phyloP scores from a whole-genome alignment of 192 early-diverging fungal genomes.

The Neocallimastix lanati region DNA sequence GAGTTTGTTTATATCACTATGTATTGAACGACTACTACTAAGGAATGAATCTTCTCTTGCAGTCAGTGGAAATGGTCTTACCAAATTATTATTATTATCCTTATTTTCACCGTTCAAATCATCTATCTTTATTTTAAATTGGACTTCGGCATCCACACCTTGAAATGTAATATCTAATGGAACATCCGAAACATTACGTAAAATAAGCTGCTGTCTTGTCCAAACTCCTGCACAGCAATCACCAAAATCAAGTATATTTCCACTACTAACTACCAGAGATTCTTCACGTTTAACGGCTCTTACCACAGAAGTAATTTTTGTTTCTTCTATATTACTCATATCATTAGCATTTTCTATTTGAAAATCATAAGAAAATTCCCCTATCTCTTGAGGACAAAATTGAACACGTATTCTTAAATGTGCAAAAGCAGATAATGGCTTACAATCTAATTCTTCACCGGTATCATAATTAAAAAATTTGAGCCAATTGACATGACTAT shows the following conservation, averaged over 20 bases:
- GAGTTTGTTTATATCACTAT: not conserved
- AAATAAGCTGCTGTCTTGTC: constrained; percentile 53
- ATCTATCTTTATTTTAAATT: constrained; percentile 22
- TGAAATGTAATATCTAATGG: constrained; percentile 57
- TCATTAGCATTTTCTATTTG: constrained; percentile 10
- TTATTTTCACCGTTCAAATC: not conserved
- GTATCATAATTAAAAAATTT: too few species aligned
- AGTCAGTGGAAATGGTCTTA: not conserved
- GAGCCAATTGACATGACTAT: not conserved
- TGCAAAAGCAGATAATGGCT: not conserved
- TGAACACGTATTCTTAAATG: not conserved
- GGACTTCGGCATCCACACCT: constrained; percentile 9
- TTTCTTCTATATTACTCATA: not conserved
- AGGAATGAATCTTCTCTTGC: not conserved
- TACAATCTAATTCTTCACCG: not conserved
- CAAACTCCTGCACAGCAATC: constrained; percentile 79
- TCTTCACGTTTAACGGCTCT: constrained; percentile 42
- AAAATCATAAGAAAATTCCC: constrained; percentile 79
- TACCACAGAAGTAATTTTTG: not conserved
- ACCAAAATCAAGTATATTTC: constrained; percentile 71
- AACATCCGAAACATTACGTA: constrained; percentile 62
- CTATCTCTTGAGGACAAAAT: constrained; percentile 41
- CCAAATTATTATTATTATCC: too few species aligned
- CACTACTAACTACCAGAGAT: constrained; percentile 46
- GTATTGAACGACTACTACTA: not conserved